Percentiles rank a stretch among this genome's conserved stretches.
Conservation (phyloP, 2,329 filamentous ascomycete species). For the Colletotrichum agaves region DNA sequence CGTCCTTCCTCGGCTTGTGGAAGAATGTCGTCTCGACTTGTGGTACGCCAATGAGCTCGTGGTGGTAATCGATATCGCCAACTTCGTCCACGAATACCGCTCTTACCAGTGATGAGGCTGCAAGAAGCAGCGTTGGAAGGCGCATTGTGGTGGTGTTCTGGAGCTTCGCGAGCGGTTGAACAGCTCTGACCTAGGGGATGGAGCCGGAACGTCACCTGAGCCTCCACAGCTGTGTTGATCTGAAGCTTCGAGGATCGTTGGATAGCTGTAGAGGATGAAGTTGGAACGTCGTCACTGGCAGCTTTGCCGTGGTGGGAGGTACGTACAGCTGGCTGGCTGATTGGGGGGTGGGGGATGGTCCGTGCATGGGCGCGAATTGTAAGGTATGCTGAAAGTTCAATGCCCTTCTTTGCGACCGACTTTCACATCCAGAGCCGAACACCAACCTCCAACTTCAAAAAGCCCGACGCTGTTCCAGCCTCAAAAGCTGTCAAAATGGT, state of each 20-base stretch:
- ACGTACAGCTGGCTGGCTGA: conserved; percentile 8
- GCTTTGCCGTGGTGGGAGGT: background rate
- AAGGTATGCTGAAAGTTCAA: conserved; percentile 22
- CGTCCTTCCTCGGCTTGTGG: conserved; percentile 83
- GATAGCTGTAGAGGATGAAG: background rate
- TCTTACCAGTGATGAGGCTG: conserved; percentile 55
- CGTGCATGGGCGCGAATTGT: conserved; percentile 24
- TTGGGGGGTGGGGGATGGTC: conserved; percentile 17
- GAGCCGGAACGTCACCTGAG: conserved; percentile 20
- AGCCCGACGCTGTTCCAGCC: conserved; percentile 13
- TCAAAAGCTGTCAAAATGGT: conserved; percentile 26
- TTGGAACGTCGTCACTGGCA: conserved; percentile 1
- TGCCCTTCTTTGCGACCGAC: background rate
- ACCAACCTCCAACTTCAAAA: background rate
- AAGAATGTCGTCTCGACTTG: conserved; percentile 91
- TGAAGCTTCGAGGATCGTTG: no score
- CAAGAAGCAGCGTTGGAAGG: conserved; percentile 46
- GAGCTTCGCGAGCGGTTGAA: conserved; percentile 22
- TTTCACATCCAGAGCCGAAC: conserved; percentile 11
- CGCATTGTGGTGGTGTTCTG: conserved; percentile 37
- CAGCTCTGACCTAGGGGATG: conserved; percentile 19
- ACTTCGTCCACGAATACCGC: conserved; percentile 93
- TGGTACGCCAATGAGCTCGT: conserved; percentile 86
- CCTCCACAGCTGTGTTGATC: background rate
- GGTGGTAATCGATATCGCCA: conserved; percentile 91